phyloP scores from a whole-genome alignment of 2,329 filamentous ascomycete genomes.

The Xylariomycetidae sp. region DNA sequence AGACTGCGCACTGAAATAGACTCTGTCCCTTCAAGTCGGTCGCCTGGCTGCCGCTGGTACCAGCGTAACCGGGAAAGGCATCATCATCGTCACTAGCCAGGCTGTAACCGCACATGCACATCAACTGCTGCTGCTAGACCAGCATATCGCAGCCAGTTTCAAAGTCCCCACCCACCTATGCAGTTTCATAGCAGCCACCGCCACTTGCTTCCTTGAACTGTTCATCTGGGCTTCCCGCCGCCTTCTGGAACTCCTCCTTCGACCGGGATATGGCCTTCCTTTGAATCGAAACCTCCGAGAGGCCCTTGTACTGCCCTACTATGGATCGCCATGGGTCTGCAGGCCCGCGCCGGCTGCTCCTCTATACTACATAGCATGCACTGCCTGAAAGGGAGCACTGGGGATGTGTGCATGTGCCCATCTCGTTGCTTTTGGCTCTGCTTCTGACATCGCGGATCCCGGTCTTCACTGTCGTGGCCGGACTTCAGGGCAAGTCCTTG shows the following conservation, averaged over 20 bases:
- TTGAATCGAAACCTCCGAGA: constrained; percentile 20
- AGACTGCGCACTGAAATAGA: not conserved
- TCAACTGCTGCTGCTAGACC: constrained; percentile 15
- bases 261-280: constrained; percentile 16
- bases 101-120: constrained; percentile 24
- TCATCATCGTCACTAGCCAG: constrained; percentile 19
- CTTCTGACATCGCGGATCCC: constrained; percentile 10
- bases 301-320: constrained; percentile 23
- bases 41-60: not conserved
- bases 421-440: constrained; percentile 5
- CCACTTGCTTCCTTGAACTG: constrained; percentile 20
- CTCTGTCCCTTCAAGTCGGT: constrained; percentile 3
- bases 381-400: too few relatives aligned
- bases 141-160: constrained; percentile 24
- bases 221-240: constrained; percentile 18
- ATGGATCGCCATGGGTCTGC: constrained; percentile 17
- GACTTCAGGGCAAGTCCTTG: constrained; percentile 17
- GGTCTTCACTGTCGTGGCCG: constrained; percentile 14
- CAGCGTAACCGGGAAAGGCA: constrained; percentile 6
- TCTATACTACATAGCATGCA: too few relatives aligned
- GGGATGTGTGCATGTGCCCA: constrained; percentile 8
- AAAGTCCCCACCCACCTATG: constrained; percentile 26
- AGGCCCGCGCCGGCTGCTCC: constrained; percentile 8
- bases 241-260: constrained; percentile 17
- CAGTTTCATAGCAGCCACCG: constrained; percentile 30